phyloP scores from a whole-genome alignment of 2,329 filamentous ascomycete species.

The Phoma herbarum region DNA sequence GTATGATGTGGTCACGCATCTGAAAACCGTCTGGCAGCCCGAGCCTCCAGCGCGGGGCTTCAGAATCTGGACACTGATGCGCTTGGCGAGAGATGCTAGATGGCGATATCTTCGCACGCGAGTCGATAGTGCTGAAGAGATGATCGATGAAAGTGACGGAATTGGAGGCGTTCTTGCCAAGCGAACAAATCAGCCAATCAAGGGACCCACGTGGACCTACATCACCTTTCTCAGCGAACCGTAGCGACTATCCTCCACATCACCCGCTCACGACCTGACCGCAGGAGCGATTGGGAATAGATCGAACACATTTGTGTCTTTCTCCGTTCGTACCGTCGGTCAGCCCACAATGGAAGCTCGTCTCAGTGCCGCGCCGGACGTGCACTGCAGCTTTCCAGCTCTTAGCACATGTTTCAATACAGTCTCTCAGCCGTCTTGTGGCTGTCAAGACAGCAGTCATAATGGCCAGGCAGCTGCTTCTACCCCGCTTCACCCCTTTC shows the following conservation, averaged over 20 bases:
- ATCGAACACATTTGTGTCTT: background rate
- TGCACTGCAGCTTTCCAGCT: slow-evolving; percentile 1
- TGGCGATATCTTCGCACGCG: background rate
- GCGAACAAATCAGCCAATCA: slow-evolving; percentile 10
- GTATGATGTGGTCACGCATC: background rate
- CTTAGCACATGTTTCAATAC: background rate
- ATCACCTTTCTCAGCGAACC: slow-evolving; percentile 6
- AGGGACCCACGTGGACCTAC: slow-evolving; percentile 11
- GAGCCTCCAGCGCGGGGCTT: background rate
- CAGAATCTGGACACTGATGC: background rate
- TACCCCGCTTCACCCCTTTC: slow-evolving; percentile 8
- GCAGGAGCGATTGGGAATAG: background rate
- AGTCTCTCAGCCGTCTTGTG: slow-evolving; percentile 9
- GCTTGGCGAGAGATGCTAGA: background rate
- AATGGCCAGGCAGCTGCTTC: slow-evolving; percentile 2
- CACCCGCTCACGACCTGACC: background rate
- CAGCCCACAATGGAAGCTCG: slow-evolving; percentile 6
- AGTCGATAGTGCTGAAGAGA: background rate
- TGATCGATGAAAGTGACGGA: background rate
- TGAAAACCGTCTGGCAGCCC: background rate
- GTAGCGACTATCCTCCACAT: slow-evolving; percentile 9
- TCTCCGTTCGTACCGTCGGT: slow-evolving; percentile 6
- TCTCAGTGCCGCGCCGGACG: slow-evolving; percentile 1
- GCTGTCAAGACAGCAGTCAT: slow-evolving; percentile 5
- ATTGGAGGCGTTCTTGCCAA: slow-evolving; percentile 16